Percentiles rank a stretch among this genome's conserved stretches.
Evolutionary conservation across 1,284 basidiomycete genomes (phyloP).

Genomic region (Irpex sp.): DNA sequence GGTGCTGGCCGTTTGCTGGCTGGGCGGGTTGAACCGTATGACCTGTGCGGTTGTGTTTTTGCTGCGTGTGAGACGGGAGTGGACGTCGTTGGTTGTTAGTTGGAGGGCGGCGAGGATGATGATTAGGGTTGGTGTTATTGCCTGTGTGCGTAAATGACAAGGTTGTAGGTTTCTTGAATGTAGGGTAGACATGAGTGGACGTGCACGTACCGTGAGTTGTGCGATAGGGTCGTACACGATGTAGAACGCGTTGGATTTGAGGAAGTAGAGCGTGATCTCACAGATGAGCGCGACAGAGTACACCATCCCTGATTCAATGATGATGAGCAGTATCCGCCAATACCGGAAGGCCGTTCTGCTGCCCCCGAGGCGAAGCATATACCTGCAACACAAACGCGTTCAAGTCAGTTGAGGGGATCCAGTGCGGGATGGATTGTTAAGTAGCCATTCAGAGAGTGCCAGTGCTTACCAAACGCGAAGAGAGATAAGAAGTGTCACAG

Average conservation of each 20-base stretch:
- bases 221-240: conserved; percentile 39
- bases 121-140: conserved; percentile 32
- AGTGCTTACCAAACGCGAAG: conserved; percentile 30
- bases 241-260: conserved; percentile 35
- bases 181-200: too few relatives aligned
- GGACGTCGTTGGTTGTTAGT: conserved; percentile 29
- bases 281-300: conserved; percentile 36
- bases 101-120: conserved; percentile 30
- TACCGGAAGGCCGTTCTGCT: conserved; percentile 24
- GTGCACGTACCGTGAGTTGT: conserved; percentile 32
- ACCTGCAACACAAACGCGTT: conserved; percentile 19
- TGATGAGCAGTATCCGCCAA: conserved; percentile 30
- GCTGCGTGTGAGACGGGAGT: conserved; percentile 12
- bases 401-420: too few relatives aligned
- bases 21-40: background rate
- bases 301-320: conserved; percentile 38
- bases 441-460: background rate
- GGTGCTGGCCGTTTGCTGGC: background rate
- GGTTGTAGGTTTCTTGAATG: too few relatives aligned
- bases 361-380: conserved; percentile 22
- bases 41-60: background rate
- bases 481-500: conserved; percentile 32
- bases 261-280: conserved; percentile 36
- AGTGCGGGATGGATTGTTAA: too few relatives aligned
- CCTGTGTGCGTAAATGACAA: too few relatives aligned